Base-by-base conservation (phyloP, 139 green algal species). In the Volvox reticuliferus region DNA sequence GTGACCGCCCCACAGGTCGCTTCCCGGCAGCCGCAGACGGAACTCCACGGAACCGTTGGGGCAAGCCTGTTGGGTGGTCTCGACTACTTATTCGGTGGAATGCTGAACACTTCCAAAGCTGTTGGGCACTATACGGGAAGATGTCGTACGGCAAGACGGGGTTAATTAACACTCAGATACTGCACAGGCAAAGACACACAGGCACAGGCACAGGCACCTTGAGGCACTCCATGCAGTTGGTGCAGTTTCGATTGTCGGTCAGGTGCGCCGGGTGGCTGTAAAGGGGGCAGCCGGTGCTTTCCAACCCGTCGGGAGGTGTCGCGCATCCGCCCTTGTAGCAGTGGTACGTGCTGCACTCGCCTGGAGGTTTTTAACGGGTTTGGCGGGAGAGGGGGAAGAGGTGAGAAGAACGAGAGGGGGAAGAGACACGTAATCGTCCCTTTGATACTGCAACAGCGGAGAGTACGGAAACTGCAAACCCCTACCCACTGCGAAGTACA, bases 201-300 rank as follows among this genome's bases (percentile, higher is more conserved):
- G 5, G 9, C 44, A 55, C 9, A 55, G 9, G 9, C 44, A 73
- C 65, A 24, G 9, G 12, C 73, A 85, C 68, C 77, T 61, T 86
- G 32, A 91, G 88, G 83, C 96, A 98, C 20, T 94, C 93, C 93
- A 96, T 97, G 93, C 96, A 98, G 36, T 96, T 92, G 26, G 95
- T 94, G 88, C 96, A 98, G 89, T 98, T 94, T 18, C 92, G 86
- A 93, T 98, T 98, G 94, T 98, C 96, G n/a, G 88, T 77, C 0
- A 97, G 93, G 91, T 96, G 93, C 1, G 94, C 96, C 0, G 97
- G 97, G 94, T 98, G 97, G 28, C 91, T 95, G 89, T 96, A 95
- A 1, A 98, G 71, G 0, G 97, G 97, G 92, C 97, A 98, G 80
- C 97, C 97, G 16, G 67, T 9, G 32, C 67, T 93, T 30, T 91